These are phyloP conservation scores for Pichia ethanolica DNA, from an alignment of 805 yeast species.

Conservation along the genomic window DNA sequence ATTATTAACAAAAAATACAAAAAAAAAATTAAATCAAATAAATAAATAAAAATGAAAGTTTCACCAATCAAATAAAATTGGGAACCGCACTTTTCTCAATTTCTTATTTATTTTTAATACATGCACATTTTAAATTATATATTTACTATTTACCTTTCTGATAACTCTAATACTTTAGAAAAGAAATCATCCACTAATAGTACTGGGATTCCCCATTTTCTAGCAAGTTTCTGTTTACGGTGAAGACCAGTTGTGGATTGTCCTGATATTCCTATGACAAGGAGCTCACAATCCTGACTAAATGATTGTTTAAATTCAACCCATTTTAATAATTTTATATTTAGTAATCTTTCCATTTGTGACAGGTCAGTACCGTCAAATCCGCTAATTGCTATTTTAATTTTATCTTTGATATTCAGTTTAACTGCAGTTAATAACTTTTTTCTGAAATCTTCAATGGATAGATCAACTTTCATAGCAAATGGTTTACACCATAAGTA, in stretches of 20 bases:
- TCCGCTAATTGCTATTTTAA: conserved; percentile 23
- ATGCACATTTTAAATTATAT: too few species aligned
- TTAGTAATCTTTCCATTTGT: conserved; percentile 42
- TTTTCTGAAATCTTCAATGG: neutral
- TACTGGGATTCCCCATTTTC: conserved; percentile 17
- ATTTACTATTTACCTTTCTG: neutral
- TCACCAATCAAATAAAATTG: too few species aligned
- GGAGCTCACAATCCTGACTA: conserved; percentile 43
- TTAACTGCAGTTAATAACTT: neutral
- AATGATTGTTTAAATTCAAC: conserved; percentile 45
- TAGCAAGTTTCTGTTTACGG: conserved; percentile 20
- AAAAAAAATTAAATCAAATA: too few species aligned
- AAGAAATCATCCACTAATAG: conserved; percentile 8
- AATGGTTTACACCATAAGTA: conserved; percentile 21
- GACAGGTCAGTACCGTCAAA: conserved; percentile 26
- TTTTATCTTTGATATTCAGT: neutral
- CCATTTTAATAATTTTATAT: conserved; percentile 36
- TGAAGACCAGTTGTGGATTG: neutral
- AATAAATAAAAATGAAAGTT: too few species aligned
- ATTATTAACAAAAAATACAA: too few species aligned
- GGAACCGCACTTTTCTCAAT: too few species aligned
- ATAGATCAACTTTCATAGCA: neutral
- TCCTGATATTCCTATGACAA: conserved; percentile 32
- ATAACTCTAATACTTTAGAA: neutral
- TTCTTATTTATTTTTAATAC: too few species aligned